Base-by-base conservation (phyloP, 805 yeast species). In the Starmerella powellii region DNA sequence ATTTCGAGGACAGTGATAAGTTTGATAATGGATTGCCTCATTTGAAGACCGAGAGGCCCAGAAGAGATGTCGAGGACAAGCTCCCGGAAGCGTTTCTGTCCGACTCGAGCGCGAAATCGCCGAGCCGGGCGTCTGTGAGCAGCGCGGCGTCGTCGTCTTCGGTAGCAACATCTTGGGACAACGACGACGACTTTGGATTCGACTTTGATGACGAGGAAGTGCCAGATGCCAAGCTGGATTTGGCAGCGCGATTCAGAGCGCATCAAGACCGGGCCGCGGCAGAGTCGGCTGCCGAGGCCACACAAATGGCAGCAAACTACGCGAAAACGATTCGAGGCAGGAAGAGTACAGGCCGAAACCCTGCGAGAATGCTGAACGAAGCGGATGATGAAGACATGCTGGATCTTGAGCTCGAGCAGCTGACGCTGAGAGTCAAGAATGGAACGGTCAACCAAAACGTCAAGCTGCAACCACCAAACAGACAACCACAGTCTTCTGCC, bases 361-460 rank as follows among this genome's bases (percentile, higher is more conserved):
- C 11, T 17, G 27, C 12, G n/a, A 27, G 12, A 8, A 8, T 20
- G 11, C 10, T 12, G 10, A 21, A 8, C 11, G 36, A n/a, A 12
- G 46, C 42, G 17, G 44, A 35, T 17, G 49, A 38, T 16, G 54
- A 52, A 12, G 52, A 44, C 13, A 13, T 43, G n/a, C 42, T 40
- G 6, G 56, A 51, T n/a, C 24, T 51, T 12, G 55, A 44, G 16
- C 29, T 50, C 15, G 56, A 53, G 13, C 45, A 43, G 24, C 35
- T 52, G 29, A 43, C 50, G 11, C 32, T 44, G n/a, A 23, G 45
- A 16, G 41, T 41, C 16, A 41, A 44, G 23, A 45, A 37, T 19
- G 54, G 53, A 12, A 41, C 54, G 1, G 48, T 47, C 12, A 50
- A 53, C 42, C 37, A 45, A 19, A 51, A 54, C 32, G 44, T 54